Base-by-base conservation (phyloP, 139 green algal genomes). In the Chlorella sp. region DNA sequence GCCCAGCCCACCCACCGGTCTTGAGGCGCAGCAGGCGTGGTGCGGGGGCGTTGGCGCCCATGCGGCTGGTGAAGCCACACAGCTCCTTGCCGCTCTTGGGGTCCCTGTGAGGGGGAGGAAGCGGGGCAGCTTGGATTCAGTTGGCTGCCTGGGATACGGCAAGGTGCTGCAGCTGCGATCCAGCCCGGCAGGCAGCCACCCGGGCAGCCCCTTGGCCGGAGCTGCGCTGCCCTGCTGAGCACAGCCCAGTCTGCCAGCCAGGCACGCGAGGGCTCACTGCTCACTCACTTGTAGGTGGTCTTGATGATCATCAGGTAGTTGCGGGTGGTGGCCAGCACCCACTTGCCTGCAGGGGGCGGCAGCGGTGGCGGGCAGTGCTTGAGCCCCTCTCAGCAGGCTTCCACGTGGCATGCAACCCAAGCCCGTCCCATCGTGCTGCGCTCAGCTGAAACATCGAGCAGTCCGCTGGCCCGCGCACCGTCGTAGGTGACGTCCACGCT, bases 261-360 rank as follows among this genome's bases (percentile, higher is more conserved):
- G 25, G 26, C 62, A 17, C 62, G n/a, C n/a, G n/a, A n/a, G n/a
- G 17, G 26, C 62, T 11, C 62, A 30, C 62, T 13, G 65, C 13
- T 3, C 65, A 3, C 30, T 76, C 96, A 81, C 92, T 85, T 86
- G 84, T 94, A 98, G 15, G 88, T 93, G 0, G 97, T 97, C 89
- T 96, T 96, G 44, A 99, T 86, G 36, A 99, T 90, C 91, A 99
- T 95, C 17, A 99, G 90, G 91, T 98, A 99, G 69, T 91, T 91
- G 80, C 98, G 92, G 0, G 96, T 98, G 34, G 97, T 99, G 62
- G 96, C 97, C 69, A 99, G 78, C 41, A 99, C 91, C 90, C 92
- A 98, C 83, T 91, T 93, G 41, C 57, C 91, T 73, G 68, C 68
- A 51, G 62, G 13, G 51, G 47, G 75, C 38, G 20, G 56, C 3